These are phyloP conservation scores for Lasiodiplodia gonubiensis DNA, from an alignment of 2,329 filamentous ascomycete genomes.

Conservation along the genomic window DNA sequence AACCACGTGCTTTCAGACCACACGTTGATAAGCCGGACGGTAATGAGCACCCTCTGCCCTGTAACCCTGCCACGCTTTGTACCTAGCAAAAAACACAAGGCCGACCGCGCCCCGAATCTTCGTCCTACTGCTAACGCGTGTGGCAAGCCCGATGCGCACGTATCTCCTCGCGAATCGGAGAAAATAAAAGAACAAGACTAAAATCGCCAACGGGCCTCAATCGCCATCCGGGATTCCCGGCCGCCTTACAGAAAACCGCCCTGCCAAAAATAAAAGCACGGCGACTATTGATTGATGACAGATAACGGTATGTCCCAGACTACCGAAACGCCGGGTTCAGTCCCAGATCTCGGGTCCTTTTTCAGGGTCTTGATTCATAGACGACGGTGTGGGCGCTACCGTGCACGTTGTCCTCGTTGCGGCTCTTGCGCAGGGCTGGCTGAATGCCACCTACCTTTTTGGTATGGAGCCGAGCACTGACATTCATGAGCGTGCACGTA, in stretches of 20 bases:
- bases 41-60: not conserved
- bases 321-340: not conserved
- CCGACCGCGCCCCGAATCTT: too few species aligned
- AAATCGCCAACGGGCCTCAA: not conserved
- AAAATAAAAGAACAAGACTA: not conserved
- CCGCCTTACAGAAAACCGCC: not conserved
- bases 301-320: not conserved
- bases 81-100: too few species aligned
- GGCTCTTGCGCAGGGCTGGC: not conserved
- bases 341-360: not conserved
- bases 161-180: not conserved
- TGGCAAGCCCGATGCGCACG: not conserved
- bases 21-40: not conserved
- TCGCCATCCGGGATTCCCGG: not conserved
- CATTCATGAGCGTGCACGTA: not conserved
- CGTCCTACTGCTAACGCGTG: too few species aligned
- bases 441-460: not conserved
- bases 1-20: not conserved
- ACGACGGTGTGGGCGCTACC: too few species aligned
- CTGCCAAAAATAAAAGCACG: not conserved
- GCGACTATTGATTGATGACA: not conserved
- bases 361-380: not conserved
- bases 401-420: not conserved
- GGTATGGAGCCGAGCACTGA: not conserved
- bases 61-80: not conserved